Base-by-base conservation (phyloP, 352 stramenopile genomes). In the Phytophthora agathidicida region DNA sequence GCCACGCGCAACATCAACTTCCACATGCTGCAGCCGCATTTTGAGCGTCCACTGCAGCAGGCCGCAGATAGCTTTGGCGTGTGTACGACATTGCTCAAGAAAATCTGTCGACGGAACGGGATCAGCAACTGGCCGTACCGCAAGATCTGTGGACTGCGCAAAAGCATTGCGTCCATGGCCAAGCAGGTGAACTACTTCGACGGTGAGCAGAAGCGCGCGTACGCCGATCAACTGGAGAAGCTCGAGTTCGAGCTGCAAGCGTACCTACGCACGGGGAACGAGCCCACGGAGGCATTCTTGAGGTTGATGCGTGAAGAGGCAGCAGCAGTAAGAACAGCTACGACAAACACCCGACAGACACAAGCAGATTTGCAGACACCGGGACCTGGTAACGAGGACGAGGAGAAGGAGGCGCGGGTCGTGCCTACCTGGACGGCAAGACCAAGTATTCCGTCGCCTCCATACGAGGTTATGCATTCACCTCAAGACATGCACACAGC, bases 31-130 rank as follows among this genome's bases (percentile, higher is more conserved):
- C 75, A 81, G 42, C 62, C 62, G 22, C 77, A 88, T 45, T 90
- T 90, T 48, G 62, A 88, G 28, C 65, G 75, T 4, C 75, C 80
- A 16, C 35, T 90, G 33, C 71, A 82, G 33, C 73, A 79, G 17
- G 77, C 77, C 2, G 77, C 75, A 13, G 58, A 72, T 35, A 73
- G 69, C 23, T 88, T 88, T 53, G 77, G 77, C 3, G 69, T 89
- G 11, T 90, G 80, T 38, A 88, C 74, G 22, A 90, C 80, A 14
- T 27, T 88, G 5, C 54, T 90, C 31, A 90, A 90, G 67, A 88
- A 86, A 16, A 87, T 90, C 41, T 88, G 77, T 47, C 65, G 80
- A 11, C 72, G 77, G 30, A 84, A 81, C 26, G 80, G 80, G 5
- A 86, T 90, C 59, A 61, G 59, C 19, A 83, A 73, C 26, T 90